phyloP scores from a whole-genome alignment of 768 basidiomycete species.

The Cystofilobasidium macerans region DNA sequence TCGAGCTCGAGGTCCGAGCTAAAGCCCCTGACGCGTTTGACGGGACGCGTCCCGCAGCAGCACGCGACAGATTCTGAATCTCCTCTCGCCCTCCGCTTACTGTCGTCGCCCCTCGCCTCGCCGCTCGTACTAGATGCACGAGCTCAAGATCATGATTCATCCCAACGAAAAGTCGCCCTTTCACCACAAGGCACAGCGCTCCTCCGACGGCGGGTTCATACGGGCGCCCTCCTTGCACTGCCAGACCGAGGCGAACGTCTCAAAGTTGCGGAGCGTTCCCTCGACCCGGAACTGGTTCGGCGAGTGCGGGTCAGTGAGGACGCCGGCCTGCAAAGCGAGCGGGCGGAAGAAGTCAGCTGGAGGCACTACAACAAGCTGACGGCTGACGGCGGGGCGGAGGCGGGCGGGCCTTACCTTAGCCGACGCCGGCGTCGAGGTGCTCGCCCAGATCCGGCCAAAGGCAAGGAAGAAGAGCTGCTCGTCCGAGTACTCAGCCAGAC shows the following conservation, averaged over 20 bases:
- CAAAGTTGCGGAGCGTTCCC: slow-evolving; percentile 76
- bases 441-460: slow-evolving; percentile 45
- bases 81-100: too few relatives aligned
- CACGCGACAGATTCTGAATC: too few relatives aligned
- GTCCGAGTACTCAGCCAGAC: slow-evolving; percentile 46
- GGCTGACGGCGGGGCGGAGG: too few relatives aligned
- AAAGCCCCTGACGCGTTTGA: too few relatives aligned
- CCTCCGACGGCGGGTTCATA: slow-evolving; percentile 42
- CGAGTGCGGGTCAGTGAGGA: slow-evolving; percentile 81
- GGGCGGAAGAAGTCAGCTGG: not conserved
- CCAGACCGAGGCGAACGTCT: slow-evolving; percentile 79
- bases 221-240: slow-evolving; percentile 64
- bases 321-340: slow-evolving; percentile 46
- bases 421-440: not conserved
- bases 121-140: too few relatives aligned
- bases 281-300: slow-evolving; percentile 55
- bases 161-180: too few relatives aligned
- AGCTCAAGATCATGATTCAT: too few relatives aligned
- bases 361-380: not conserved
- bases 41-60: too few relatives aligned
- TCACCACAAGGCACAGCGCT: slow-evolving; percentile 32
- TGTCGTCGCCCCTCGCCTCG: too few relatives aligned
- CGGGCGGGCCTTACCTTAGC: not conserved
- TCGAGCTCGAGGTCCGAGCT: too few relatives aligned
- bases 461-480: slow-evolving; percentile 93